phyloP scores from a whole-genome alignment of 106 monocot genomes.

The Allium cepa region DNA sequence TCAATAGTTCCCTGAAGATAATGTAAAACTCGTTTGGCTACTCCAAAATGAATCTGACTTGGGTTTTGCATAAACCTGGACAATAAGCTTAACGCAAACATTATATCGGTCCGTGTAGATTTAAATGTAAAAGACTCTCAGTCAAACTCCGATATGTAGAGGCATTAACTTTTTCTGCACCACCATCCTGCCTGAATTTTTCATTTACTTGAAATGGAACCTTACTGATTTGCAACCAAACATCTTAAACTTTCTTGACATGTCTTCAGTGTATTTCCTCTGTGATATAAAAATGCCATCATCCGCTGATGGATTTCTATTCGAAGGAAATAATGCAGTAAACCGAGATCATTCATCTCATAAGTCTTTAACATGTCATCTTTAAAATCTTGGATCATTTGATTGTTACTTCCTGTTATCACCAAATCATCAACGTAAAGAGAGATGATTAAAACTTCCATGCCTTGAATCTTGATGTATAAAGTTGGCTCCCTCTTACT shows the following conservation, averaged over 20 bases:
- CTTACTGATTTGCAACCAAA: too few species aligned
- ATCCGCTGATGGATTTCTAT: slow-evolving; percentile 7
- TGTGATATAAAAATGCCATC: background rate
- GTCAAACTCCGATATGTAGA: too few species aligned
- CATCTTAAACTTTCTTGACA: too few species aligned
- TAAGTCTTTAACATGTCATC: slow-evolving; percentile 1
- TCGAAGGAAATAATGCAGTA: slow-evolving; percentile 6
- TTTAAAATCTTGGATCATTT: slow-evolving; percentile 8
- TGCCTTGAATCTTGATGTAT: slow-evolving; percentile 1
- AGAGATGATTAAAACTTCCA: background rate
- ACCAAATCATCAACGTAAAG: slow-evolving; percentile 16
- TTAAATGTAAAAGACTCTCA: too few species aligned
- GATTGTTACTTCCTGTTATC: background rate
- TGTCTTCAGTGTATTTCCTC: too few species aligned
- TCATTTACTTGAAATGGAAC: too few species aligned
- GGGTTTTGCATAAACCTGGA: slow-evolving; percentile 1
- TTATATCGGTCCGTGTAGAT: too few species aligned
- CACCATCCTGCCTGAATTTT: too few species aligned
- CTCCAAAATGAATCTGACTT: background rate
- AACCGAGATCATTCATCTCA: slow-evolving; percentile 11
- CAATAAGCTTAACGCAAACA: background rate
- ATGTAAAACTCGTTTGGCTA: background rate
- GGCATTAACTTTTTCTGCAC: too few species aligned
- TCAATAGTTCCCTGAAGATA: background rate
- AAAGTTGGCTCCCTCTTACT: slow-evolving; percentile 1